Evolutionary conservation across 2,329 filamentous ascomycete genomes (phyloP), one percentile per base, ranked within the genome.

Genomic region (Thielaviopsis ethacetica): DNA sequence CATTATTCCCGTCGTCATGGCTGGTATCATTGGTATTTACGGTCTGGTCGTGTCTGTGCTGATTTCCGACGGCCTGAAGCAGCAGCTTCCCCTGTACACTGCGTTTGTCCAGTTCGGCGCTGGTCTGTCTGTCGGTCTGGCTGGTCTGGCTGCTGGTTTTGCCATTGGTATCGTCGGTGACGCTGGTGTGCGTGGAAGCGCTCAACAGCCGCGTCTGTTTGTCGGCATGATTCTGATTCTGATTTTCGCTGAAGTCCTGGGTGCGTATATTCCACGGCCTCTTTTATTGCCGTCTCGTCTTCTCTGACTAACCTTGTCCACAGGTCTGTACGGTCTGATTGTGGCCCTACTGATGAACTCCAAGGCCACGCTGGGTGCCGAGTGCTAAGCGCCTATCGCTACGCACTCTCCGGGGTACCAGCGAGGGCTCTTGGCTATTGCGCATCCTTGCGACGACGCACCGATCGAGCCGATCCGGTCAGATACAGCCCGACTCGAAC

Each of bases 1-100:
- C 82, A 96, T 97, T 74, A 91, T 97, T 65, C 93, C 93, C 72
- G 93, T 97, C 75, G 95, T 98, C 84, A 98, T 98, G 93, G 93
- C 93, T 80, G 93, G 93, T 97, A 98, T 98, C 76, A 97, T 98
- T 76, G 93, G 89, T 86, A 97, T 98, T 74, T 98, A 93, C 77
- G 88, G 88, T 68, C 81, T 93, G 65, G 88, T 93, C 75, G 87
- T 91, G 62, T 91, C 88, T 19, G 88, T 93, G 71, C 76, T 93
- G 68, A 89, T 93, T 70, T 90, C 88, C 69, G 86, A 89, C 71
- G 83, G 82, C 67, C 77, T 93, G 64, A 79, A 77, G 67, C 86
- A 91, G 74, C 71, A 81, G 64, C 74, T 86, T 63, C 78, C 87
- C 62, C 79, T 93, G 62, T 91, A 85, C 75, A 89, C 86, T 59